Evolutionary conservation across 148 eudicot genomes (phyloP).

Genomic region (Oxyria digyna): DNA sequence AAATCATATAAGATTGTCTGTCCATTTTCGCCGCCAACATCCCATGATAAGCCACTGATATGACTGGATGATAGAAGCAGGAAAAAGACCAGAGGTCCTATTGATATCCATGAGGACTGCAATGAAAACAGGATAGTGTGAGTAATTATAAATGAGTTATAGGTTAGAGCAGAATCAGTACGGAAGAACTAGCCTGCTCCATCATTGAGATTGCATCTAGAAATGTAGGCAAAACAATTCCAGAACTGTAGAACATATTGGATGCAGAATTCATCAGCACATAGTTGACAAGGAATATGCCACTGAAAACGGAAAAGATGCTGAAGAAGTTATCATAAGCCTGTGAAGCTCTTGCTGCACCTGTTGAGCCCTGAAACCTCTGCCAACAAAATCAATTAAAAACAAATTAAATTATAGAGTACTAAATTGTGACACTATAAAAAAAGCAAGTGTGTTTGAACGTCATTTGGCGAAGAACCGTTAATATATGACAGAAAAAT

Average conservation of each 20-base stretch:
- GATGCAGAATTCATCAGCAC: constrained; percentile 69
- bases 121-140: constrained; percentile 3
- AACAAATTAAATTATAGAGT: neutral
- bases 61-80: constrained; percentile 65
- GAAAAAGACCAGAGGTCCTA: constrained; percentile 42
- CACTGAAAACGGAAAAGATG: constrained; percentile 56
- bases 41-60: constrained; percentile 59
- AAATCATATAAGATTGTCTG: constrained; percentile 54
- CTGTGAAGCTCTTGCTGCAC: constrained; percentile 32
- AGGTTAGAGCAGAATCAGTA: neutral
- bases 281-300: constrained; percentile 74
- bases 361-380: constrained; percentile 36
- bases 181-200: constrained; percentile 52
- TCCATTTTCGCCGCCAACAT: constrained; percentile 44
- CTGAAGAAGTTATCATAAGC: constrained; percentile 61
- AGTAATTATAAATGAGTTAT: neutral
- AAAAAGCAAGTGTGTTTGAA: neutral
- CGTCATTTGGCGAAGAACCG: neutral
- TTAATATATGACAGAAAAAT: constrained; percentile 4
- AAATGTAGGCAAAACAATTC: constrained; percentile 58
- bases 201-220: constrained; percentile 68
- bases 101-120: constrained; percentile 61
- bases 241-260: constrained; percentile 57
- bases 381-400: constrained; percentile 16
- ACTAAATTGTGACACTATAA: neutral